Conservation (phyloP, 345 rosid species). For the Xanthoceras sorbifolium region DNA sequence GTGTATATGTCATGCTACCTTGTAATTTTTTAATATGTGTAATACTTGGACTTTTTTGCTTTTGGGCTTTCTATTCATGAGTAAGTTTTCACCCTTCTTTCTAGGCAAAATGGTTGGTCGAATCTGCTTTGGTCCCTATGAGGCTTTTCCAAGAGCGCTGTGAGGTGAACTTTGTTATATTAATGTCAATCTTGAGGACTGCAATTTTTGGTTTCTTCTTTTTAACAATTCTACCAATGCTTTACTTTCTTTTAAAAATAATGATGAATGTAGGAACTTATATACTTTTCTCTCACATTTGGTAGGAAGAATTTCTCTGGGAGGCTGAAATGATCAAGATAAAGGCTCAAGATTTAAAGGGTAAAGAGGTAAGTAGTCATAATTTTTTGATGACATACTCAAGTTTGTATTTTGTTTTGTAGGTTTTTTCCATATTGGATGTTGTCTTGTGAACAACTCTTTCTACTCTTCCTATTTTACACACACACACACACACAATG, state of each 20-base stretch:
- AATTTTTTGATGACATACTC: conserved; percentile 5
- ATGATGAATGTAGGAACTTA: background rate
- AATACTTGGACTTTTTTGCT: background rate
- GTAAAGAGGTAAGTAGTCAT: conserved; percentile 79
- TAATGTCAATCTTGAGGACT: conserved; percentile 1
- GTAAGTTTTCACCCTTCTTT: conserved; percentile 17
- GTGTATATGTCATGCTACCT: background rate
- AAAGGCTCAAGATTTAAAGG: conserved; percentile 96
- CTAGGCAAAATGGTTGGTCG: conserved; percentile 96
- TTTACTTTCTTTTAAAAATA: background rate
- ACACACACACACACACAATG: too few species aligned
- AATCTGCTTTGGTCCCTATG: conserved; percentile 77
- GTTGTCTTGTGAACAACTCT: background rate
- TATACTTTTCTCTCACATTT: conserved; percentile 6
- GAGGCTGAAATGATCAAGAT: conserved; percentile 98
- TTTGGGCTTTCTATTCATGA: background rate
- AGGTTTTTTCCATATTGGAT: background rate
- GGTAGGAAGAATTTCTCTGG: conserved; percentile 95
- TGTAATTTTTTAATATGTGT: background rate
- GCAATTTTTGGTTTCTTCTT: background rate
- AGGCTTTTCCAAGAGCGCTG: conserved; percentile 96
- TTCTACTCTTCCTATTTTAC: background rate
- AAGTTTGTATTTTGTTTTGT: background rate
- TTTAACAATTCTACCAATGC: background rate
- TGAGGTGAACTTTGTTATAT: conserved; percentile 55